These are phyloP conservation scores for Russula foetens DNA, from an alignment of 768 basidiomycete genomes.

Conservation along the genomic window DNA sequence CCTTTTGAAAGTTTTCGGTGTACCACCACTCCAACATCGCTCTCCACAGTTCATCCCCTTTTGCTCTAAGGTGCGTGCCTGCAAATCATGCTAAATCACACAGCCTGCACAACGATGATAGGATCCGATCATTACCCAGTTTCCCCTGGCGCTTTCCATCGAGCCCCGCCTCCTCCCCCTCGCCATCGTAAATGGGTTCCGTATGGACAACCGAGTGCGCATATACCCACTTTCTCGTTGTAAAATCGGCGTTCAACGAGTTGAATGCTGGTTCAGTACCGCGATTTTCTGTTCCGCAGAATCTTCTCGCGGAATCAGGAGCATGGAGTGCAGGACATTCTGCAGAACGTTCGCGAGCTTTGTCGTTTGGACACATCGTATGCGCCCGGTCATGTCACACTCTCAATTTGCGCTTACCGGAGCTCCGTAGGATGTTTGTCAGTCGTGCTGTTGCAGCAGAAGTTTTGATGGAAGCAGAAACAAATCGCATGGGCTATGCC, in stretches of 20 bases:
- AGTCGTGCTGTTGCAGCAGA: conserved; percentile 79
- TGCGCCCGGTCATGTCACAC: conserved; percentile 18
- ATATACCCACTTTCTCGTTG: neutral
- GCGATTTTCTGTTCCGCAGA: conserved; percentile 80
- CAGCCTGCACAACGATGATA: conserved; percentile 24
- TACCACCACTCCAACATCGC: neutral
- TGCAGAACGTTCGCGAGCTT: conserved; percentile 61
- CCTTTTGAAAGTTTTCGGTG: conserved; percentile 13
- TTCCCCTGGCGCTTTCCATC: conserved; percentile 68
- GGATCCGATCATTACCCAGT: conserved; percentile 73
- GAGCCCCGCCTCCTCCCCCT: conserved; percentile 68
- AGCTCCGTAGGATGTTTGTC: conserved; percentile 58
- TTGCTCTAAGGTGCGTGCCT: conserved; percentile 47
- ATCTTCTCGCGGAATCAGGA: conserved; percentile 68
- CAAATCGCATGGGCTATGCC: conserved; percentile 58
- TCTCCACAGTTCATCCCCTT: conserved; percentile 66
- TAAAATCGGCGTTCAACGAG: neutral
- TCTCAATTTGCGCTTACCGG: conserved; percentile 2
- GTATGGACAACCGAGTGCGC: conserved; percentile 66
- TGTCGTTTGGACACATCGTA: conserved; percentile 64
- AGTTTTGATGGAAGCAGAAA: conserved; percentile 72
- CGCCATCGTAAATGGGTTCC: conserved; percentile 66
- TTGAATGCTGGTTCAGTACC: conserved; percentile 41
- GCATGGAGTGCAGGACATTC: conserved; percentile 51
- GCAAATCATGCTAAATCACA: neutral